phyloP scores from a whole-genome alignment of 2,329 filamentous ascomycete species.

The Cadophora luteo-olivacea region DNA sequence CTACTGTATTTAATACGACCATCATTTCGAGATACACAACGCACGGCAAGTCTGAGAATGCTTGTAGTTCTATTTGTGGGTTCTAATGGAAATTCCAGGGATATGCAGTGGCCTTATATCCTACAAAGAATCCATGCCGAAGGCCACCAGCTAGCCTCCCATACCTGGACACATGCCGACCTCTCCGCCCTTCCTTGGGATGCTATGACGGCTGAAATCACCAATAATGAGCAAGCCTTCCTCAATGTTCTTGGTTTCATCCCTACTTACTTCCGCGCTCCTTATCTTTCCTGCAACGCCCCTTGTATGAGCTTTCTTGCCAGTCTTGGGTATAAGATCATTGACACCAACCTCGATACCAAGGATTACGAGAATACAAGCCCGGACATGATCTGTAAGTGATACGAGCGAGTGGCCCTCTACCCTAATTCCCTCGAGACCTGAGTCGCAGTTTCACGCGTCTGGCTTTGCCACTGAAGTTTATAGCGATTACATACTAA shows the following conservation, averaged over 20 bases:
- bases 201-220: conserved; percentile 53
- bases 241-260: conserved; percentile 58
- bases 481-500: not conserved
- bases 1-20: too few relatives aligned
- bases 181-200: conserved; percentile 49
- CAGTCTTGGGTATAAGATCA: conserved; percentile 52
- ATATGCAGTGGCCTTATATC: conserved; percentile 51
- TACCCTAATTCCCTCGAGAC: too few relatives aligned
- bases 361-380: conserved; percentile 54
- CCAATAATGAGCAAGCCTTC: conserved; percentile 58
- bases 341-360: conserved; percentile 49
- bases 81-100: conserved; percentile 30
- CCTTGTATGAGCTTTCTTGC: conserved; percentile 44
- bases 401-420: not conserved
- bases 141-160: conserved; percentile 65
- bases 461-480: too few relatives aligned
- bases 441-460: too few relatives aligned
- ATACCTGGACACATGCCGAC: conserved; percentile 59
- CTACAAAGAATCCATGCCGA: conserved; percentile 49
- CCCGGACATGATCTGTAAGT: conserved; percentile 46
- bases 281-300: conserved; percentile 50
- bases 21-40: too few relatives aligned
- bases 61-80: too few relatives aligned
- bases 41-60: too few relatives aligned
- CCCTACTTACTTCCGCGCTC: conserved; percentile 57